Evolutionary conservation across 768 basidiomycete genomes (phyloP).

Genomic region (Tulasnella sp.): DNA sequence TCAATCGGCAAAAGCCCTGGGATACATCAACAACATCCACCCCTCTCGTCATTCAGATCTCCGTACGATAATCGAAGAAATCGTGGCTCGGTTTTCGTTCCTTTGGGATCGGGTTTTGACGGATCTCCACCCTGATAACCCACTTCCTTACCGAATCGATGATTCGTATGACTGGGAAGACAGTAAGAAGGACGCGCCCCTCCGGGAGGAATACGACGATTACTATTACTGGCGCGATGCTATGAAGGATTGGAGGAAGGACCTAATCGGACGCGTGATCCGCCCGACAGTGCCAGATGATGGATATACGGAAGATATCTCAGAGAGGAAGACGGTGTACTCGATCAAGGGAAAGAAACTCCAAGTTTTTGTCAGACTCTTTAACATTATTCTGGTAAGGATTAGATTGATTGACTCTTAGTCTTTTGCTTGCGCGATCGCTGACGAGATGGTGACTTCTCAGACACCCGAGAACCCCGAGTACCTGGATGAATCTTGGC

Average conservation of each 20-base stretch:
- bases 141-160: background rate
- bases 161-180: background rate
- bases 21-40: constrained; percentile 24
- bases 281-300: background rate
- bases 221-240: no score
- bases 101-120: constrained; percentile 19
- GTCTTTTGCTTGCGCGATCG: background rate
- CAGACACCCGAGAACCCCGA: constrained; percentile 39
- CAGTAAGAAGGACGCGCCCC: background rate
- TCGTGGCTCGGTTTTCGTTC: background rate
- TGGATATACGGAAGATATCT: background rate
- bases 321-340: background rate
- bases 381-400: constrained; percentile 44
- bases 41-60: constrained; percentile 15
- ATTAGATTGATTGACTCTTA: background rate
- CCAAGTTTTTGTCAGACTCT: constrained; percentile 43
- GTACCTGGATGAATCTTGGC: constrained; percentile 45
- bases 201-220: background rate
- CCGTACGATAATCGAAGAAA: background rate
- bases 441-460: background rate
- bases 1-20: background rate
- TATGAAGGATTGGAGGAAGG: background rate
- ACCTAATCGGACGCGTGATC: background rate
- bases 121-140: constrained; percentile 14
- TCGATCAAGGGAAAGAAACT: constrained; percentile 39